Conservation (phyloP, 164 flowering plant species). For the Vitis amurensis region DNA sequence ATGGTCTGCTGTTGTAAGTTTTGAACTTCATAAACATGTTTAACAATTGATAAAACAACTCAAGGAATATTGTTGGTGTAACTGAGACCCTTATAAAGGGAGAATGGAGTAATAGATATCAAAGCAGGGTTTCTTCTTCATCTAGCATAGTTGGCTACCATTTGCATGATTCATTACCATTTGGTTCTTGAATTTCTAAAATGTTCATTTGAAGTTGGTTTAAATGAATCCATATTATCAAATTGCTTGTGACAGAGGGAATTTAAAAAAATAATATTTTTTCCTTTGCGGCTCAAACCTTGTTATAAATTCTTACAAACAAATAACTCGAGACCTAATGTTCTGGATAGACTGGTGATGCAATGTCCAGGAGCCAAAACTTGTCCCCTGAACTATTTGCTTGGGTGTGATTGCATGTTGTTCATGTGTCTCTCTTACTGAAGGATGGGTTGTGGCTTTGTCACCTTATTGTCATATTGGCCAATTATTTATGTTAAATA, state of each 20-base stretch:
- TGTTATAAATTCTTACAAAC: background rate
- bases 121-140: no score
- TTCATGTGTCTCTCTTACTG: background rate
- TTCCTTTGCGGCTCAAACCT: background rate
- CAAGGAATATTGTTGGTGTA: no score
- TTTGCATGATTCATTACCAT: no score
- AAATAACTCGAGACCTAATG: background rate
- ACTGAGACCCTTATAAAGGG: no score
- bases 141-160: no score
- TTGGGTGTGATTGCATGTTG: background rate
- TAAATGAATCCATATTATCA: background rate
- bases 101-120: no score
- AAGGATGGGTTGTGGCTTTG: background rate
- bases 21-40: background rate
- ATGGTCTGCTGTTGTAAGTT: conserved; percentile 91
- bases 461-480: no score
- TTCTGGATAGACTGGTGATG: background rate
- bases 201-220: background rate
- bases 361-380: background rate
- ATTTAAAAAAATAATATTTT: background rate
- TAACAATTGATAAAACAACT: no score
- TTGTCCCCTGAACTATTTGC: background rate
- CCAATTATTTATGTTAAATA: no score
- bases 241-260: no score
- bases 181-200: background rate